phyloP scores from a whole-genome alignment of 176 grass and related monocot genomes.

The Triticum aestivum region DNA sequence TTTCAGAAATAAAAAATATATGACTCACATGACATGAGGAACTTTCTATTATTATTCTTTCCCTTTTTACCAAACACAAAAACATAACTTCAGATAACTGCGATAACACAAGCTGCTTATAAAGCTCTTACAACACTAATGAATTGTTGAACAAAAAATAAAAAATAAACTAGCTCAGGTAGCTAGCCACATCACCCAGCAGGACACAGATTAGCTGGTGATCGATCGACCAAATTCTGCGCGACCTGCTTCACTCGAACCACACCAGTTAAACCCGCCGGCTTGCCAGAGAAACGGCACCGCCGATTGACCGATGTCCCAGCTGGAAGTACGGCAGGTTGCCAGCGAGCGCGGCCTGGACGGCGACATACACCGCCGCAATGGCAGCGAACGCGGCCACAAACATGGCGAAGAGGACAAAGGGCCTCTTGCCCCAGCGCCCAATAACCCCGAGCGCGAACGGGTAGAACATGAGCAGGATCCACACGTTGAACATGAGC shows the following conservation, averaged over 20 bases:
- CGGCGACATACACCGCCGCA: slow-evolving; percentile 11
- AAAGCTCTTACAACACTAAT: too few species aligned
- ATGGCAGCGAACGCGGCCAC: slow-evolving; percentile 17
- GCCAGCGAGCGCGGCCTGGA: slow-evolving; percentile 27
- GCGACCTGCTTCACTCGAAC: background rate
- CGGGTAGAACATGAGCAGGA: slow-evolving; percentile 45
- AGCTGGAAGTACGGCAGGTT: background rate
- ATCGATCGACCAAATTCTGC: background rate
- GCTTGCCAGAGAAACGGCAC: background rate
- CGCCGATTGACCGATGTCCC: background rate
- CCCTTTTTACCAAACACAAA: too few species aligned
- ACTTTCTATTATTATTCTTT: too few species aligned
- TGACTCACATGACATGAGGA: too few species aligned
- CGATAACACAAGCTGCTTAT: too few species aligned
- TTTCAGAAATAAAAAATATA: too few species aligned
- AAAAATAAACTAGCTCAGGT: too few species aligned
- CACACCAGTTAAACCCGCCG: background rate
- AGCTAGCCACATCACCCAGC: too few species aligned
- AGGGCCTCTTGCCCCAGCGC: slow-evolving; percentile 45
- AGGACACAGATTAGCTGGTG: too few species aligned
- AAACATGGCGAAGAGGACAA: slow-evolving; percentile 31
- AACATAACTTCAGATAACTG: too few species aligned
- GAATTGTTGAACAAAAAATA: too few species aligned
- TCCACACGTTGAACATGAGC: slow-evolving; percentile 46
- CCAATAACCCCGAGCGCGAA: slow-evolving; percentile 43